These are phyloP conservation scores for Eucalyptus marginata DNA, from an alignment of 345 rosid species.

Conservation along the genomic window DNA sequence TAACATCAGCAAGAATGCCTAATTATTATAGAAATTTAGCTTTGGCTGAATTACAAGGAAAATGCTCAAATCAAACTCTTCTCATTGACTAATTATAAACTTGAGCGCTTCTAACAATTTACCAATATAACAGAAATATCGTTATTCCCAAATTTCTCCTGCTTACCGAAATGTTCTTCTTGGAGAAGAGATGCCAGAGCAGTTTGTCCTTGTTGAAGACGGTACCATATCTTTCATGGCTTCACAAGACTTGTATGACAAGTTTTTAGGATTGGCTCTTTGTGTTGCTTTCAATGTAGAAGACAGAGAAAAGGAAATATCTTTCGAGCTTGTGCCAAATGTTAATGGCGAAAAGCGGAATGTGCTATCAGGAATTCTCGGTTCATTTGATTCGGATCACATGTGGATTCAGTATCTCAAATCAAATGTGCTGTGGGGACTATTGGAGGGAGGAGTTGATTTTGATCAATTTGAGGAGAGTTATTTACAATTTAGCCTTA, in stretches of 20 bases:
- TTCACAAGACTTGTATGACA: background rate
- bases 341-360: background rate
- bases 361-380: background rate
- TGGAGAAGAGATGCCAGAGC: background rate
- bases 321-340: background rate
- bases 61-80: background rate
- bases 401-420: background rate
- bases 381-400: background rate
- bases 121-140: background rate
- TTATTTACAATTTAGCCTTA: background rate
- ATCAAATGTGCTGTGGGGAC: accelerated
- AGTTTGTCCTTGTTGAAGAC: background rate
- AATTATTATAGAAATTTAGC: background rate
- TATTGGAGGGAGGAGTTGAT: background rate
- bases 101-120: background rate
- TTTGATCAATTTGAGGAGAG: background rate
- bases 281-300: background rate
- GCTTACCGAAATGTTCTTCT: background rate
- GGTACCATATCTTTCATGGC: background rate
- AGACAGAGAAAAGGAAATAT: background rate
- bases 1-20: too few relatives aligned
- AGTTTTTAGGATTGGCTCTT: background rate
- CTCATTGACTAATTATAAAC: background rate
- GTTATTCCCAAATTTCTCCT: background rate
- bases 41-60: too few relatives aligned